Percentiles rank a stretch among this genome's conserved stretches.
These are phyloP conservation scores for Rhizopogon rudus DNA, from an alignment of 768 basidiomycete species.

Conservation along the genomic window DNA sequence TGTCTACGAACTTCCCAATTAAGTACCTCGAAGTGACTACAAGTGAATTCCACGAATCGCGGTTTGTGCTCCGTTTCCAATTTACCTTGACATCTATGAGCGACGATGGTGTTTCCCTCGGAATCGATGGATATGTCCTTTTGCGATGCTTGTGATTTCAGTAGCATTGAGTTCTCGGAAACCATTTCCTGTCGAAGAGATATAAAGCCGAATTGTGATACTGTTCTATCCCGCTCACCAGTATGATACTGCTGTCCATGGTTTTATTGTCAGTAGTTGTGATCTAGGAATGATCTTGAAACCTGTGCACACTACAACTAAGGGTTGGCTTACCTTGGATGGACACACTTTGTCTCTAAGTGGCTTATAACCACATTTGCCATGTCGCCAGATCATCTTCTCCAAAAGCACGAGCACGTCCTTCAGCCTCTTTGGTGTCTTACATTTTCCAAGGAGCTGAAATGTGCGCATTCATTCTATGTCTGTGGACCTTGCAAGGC, in stretches of 20 bases:
- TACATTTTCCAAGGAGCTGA: conserved; percentile 40
- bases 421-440: conserved; percentile 74
- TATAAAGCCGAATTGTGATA: background rate
- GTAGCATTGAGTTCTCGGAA: conserved; percentile 58
- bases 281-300: conserved; percentile 27
- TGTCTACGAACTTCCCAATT: background rate
- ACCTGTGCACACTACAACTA: background rate
- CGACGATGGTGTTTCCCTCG: conserved; percentile 38
- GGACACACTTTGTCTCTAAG: conserved; percentile 65
- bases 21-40: conserved; percentile 54
- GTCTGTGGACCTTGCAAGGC: background rate
- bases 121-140: conserved; percentile 50
- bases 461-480: background rate
- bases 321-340: conserved; percentile 53
- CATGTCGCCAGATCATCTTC: conserved; percentile 61
- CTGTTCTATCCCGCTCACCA: conserved; percentile 36
- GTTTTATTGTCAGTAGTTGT: conserved; percentile 31
- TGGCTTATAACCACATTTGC: conserved; percentile 65
- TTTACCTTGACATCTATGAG: conserved; percentile 42
- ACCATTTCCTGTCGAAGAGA: conserved; percentile 57
- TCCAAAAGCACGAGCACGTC: conserved; percentile 48
- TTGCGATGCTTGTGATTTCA: conserved; percentile 47
- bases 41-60: conserved; percentile 75
- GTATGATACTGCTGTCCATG: conserved; percentile 58
- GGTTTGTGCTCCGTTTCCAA: conserved; percentile 53